phyloP scores from a whole-genome alignment of 208 protist genomes.

The Acanthamoeba divionensis region DNA sequence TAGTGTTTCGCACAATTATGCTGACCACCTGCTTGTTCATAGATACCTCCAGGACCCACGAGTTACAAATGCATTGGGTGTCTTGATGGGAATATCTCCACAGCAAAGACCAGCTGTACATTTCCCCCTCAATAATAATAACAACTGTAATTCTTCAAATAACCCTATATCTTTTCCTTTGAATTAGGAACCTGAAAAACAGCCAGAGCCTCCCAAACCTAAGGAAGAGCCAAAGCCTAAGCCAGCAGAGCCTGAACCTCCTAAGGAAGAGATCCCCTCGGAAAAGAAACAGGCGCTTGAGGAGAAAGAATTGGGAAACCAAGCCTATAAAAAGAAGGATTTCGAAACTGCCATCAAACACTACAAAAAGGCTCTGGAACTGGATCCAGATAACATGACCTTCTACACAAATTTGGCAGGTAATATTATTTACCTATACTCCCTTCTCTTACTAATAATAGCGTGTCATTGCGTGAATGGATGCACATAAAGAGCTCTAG shows the following conservation, averaged over 20 bases:
- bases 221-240: conserved; percentile 41
- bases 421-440: background rate
- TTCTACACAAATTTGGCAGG: conserved; percentile 69
- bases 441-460: background rate
- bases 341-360: conserved; percentile 85
- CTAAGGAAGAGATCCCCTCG: background rate
- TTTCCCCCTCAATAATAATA: too few species aligned
- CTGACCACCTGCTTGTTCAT: background rate
- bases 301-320: conserved; percentile 90
- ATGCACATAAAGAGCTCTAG: background rate
- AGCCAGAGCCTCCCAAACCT: background rate
- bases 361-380: conserved; percentile 71
- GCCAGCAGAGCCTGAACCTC: background rate
- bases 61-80: conserved; percentile 33
- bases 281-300: conserved; percentile 43
- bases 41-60: conserved; percentile 58
- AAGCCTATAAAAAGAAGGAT: conserved; percentile 90
- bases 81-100: conserved; percentile 57
- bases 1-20: too few species aligned
- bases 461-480: too few species aligned
- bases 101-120: too few species aligned
- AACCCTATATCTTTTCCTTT: background rate
- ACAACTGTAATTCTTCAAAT: too few species aligned
- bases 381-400: conserved; percentile 65
- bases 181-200: conserved; percentile 55